phyloP scores from a whole-genome alignment of 2,329 filamentous ascomycete species.

The Colletotrichum sp. region DNA sequence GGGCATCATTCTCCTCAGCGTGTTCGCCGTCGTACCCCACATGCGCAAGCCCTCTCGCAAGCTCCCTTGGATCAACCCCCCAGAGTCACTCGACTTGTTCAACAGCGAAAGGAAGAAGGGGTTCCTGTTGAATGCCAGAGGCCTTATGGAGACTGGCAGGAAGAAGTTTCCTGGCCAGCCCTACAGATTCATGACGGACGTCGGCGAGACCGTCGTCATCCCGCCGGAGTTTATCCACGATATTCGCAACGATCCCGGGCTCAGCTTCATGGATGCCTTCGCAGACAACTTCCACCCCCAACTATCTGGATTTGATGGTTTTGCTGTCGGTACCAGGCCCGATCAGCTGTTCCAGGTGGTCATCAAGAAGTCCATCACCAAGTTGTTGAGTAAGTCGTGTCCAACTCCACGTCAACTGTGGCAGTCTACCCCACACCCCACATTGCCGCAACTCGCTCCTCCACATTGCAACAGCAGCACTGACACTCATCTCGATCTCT shows the following conservation, averaged over 20 bases:
- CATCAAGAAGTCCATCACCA: constrained; percentile 23
- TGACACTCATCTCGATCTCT: not conserved
- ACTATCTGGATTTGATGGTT: constrained; percentile 21
- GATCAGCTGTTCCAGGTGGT: constrained; percentile 16
- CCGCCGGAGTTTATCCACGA: constrained; percentile 22
- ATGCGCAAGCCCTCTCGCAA: constrained; percentile 1
- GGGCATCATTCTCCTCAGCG: not conserved
- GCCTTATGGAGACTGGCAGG: not conserved
- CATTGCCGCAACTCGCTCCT: not conserved
- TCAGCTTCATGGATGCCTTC: constrained; percentile 19
- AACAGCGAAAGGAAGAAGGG: not conserved
- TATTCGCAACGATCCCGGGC: constrained; percentile 25
- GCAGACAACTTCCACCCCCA: constrained; percentile 15
- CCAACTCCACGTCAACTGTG: not conserved
- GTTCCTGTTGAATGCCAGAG: not conserved
- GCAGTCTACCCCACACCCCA: not conserved
- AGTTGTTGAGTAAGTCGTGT: constrained; percentile 17
- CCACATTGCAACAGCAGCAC: not conserved
- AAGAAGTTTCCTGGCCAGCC: constrained; percentile 5
- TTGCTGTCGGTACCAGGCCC: not conserved
- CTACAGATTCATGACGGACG: constrained; percentile 22
- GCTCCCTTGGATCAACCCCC: constrained; percentile 3
- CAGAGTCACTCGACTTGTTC: not conserved
- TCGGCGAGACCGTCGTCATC: constrained; percentile 23
- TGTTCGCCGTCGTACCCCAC: not conserved